A percentile compares a stretch with the other conserved stretches of the same genome.
Conservation (phyloP, 164 flowering plant species). For the Umbilicus rupestris region DNA sequence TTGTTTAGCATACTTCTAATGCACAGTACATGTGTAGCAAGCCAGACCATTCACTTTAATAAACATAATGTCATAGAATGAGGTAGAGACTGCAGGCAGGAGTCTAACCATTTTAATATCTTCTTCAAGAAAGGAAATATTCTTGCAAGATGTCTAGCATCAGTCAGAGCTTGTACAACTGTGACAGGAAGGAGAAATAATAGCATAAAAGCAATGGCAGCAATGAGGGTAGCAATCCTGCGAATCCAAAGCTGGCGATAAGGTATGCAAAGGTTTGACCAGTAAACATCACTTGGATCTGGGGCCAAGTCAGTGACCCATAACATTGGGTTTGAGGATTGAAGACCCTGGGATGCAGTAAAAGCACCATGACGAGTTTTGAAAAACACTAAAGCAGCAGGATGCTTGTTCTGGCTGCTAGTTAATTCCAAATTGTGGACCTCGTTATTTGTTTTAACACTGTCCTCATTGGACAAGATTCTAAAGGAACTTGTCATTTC, state of each 20-base stretch:
- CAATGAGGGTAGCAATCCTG: constrained; percentile 50
- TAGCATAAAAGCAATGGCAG: constrained; percentile 52
- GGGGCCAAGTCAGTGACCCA: constrained; percentile 95
- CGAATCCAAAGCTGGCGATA: constrained; percentile 79
- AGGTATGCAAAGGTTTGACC: constrained; percentile 81
- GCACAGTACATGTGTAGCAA: not conserved
- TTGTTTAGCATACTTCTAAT: not conserved
- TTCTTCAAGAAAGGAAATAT: constrained; percentile 60
- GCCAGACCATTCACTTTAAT: not conserved
- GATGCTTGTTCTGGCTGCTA: constrained; percentile 48
- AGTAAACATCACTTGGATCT: constrained; percentile 78
- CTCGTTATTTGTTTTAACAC: not conserved
- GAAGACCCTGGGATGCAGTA: constrained; percentile 61
- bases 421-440: not conserved
- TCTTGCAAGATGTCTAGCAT: constrained; percentile 47
- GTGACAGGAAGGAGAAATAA: constrained; percentile 74
- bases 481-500: constrained; percentile 4
- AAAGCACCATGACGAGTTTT: constrained; percentile 77
- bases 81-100: not conserved
- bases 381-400: constrained; percentile 87
- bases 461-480: not conserved
- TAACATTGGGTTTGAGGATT: constrained; percentile 76
- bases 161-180: constrained; percentile 68
- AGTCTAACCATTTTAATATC: constrained; percentile 47
- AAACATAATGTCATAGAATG: not conserved